Evolutionary conservation across 163 green algal genomes (phyloP).

Genomic region (Smithsoniella earleae): DNA sequence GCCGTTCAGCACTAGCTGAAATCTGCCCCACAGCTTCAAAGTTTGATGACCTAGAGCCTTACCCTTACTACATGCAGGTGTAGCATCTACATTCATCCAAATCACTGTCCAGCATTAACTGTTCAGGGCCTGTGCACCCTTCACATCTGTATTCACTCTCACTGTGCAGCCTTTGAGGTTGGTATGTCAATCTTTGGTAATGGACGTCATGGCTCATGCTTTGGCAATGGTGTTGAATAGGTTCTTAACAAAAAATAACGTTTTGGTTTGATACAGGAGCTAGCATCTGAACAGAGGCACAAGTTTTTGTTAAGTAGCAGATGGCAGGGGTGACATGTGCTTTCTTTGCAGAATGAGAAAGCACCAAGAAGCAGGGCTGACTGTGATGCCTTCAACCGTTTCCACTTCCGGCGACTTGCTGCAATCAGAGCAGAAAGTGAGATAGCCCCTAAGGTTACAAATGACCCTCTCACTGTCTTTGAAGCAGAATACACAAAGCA

Average conservation of each 20-base stretch:
- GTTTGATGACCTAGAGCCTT: constrained; percentile 9
- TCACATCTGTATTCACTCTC: too few species aligned
- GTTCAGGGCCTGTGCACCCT: too few species aligned
- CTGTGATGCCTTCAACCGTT: constrained; percentile 21
- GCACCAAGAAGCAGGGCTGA: not conserved
- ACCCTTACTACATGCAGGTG: constrained; percentile 23
- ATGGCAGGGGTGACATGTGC: too few species aligned
- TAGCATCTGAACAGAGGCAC: too few species aligned
- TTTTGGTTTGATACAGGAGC: too few species aligned
- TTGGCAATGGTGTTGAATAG: not conserved
- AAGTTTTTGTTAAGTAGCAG: not conserved
- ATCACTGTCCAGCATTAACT: not conserved
- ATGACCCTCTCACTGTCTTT: constrained; percentile 18
- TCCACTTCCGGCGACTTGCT: constrained; percentile 19
- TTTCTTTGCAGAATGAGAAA: not conserved
- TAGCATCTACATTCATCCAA: not conserved
- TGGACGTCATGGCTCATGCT: not conserved
- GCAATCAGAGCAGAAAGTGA: not conserved
- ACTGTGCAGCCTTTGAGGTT: too few species aligned
- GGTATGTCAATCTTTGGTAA: not conserved
- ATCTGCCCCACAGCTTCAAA: not conserved
- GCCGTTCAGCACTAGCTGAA: not conserved
- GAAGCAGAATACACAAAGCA: constrained; percentile 8
- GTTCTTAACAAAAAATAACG: not conserved
- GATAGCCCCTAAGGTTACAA: constrained; percentile 1